Percentiles rank a stretch among this genome's conserved stretches.
Evolutionary conservation across 805 yeast species (phyloP).

Genomic region (Zygotorulaspora florentina): DNA sequence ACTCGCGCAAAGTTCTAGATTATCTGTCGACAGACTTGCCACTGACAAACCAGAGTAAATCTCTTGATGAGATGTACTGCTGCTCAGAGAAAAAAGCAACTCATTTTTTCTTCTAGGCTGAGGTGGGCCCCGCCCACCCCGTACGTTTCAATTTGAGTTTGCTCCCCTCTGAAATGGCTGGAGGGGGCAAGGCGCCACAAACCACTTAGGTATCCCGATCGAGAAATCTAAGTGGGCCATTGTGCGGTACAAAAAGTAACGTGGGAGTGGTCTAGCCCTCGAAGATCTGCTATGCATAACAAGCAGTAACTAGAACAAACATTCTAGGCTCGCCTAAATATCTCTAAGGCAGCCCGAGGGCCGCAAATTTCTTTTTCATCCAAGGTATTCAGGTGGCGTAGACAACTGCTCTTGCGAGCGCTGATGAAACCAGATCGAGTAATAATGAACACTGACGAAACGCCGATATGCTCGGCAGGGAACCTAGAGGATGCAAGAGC

Average conservation of each 20-base stretch:
- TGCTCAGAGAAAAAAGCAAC: no score
- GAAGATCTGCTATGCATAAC: background rate
- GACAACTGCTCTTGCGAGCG: no score
- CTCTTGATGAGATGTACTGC: background rate
- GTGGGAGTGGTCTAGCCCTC: background rate
- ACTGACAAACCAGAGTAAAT: background rate
- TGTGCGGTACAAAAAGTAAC: background rate
- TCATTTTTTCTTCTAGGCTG: no score
- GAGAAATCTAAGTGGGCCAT: background rate
- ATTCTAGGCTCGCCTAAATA: background rate
- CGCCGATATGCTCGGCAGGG: no score
- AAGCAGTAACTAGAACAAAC: background rate
- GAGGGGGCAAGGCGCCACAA: background rate
- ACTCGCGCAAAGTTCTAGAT: no score
- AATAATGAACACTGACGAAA: no score
- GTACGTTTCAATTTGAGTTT: background rate
- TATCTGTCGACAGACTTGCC: no score
- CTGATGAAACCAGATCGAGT: no score
- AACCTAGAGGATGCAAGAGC: no score
- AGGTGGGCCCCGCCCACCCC: no score
- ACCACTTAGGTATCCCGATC: background rate
- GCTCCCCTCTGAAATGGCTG: background rate
- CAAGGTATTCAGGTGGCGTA: background rate
- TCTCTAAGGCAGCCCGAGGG: background rate
- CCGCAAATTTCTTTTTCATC: background rate